Conservation (phyloP, 768 basidiomycete species). For the Lyophyllum shimeji region DNA sequence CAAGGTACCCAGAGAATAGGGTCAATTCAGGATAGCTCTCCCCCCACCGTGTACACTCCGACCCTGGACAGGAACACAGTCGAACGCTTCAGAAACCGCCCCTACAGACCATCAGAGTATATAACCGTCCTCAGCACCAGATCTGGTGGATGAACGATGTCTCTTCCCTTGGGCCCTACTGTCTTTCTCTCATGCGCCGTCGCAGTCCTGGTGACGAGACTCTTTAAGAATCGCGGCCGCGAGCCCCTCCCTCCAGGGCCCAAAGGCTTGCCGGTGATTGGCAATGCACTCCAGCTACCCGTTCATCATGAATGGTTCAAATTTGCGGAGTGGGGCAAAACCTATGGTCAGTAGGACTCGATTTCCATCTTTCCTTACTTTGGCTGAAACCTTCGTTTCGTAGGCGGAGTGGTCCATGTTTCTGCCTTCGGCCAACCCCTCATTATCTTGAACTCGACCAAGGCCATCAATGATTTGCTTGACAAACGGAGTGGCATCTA, state of each 20-base stretch:
- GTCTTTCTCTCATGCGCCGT: neutral
- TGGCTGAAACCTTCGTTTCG: neutral
- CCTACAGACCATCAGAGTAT: neutral
- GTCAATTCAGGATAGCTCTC: neutral
- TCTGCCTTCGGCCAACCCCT: slow-evolving; percentile 20
- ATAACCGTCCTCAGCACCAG: neutral
- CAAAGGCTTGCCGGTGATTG: slow-evolving; percentile 5
- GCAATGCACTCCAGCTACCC: slow-evolving; percentile 6
- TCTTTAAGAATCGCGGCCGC: slow-evolving; percentile 3
- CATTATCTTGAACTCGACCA: slow-evolving; percentile 28
- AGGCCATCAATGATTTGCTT: slow-evolving; percentile 29
- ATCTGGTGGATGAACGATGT: neutral
- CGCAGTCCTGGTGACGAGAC: slow-evolving; percentile 1
- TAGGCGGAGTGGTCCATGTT: slow-evolving; percentile 4
- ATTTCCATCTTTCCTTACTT: neutral
- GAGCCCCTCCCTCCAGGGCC: slow-evolving; percentile 8
- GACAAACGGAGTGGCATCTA: slow-evolving; percentile 29
- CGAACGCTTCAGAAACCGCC: neutral
- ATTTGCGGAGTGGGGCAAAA: slow-evolving; percentile 5
- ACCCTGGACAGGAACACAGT: neutral
- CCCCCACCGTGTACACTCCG: neutral
- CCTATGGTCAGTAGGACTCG: neutral
- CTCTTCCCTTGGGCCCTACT: neutral
- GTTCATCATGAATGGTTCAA: slow-evolving; percentile 1
- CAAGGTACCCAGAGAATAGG: too few relatives aligned